phyloP scores from a whole-genome alignment of 2,329 filamentous ascomycete species.

The Sporothrix variecibatus region DNA sequence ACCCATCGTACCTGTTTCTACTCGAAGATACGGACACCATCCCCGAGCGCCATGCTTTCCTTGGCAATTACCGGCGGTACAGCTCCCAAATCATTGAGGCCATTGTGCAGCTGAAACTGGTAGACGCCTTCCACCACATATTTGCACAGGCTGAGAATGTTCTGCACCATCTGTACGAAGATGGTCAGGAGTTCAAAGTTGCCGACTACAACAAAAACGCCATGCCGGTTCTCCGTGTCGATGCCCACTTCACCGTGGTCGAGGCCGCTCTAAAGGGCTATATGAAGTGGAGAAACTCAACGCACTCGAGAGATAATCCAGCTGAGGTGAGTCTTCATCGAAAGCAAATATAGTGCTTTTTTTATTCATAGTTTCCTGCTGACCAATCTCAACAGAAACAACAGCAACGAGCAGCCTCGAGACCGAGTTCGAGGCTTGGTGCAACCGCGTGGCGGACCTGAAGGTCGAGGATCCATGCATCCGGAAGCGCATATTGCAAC shows the following conservation, averaged over 20 bases:
- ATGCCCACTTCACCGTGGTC: constrained; percentile 86
- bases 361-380: background rate
- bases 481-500: constrained; percentile 75
- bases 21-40: constrained; percentile 93
- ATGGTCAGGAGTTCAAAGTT: constrained; percentile 62
- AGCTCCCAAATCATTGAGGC: constrained; percentile 84
- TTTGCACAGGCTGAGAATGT: constrained; percentile 75
- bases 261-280: constrained; percentile 89
- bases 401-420: constrained; percentile 61
- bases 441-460: constrained; percentile 67
- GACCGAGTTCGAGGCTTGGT: constrained; percentile 70
- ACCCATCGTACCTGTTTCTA: constrained; percentile 78
- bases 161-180: constrained; percentile 74
- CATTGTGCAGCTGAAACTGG: constrained; percentile 77
- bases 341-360: background rate
- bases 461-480: constrained; percentile 83
- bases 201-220: constrained; percentile 68
- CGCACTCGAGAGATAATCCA: constrained; percentile 16
- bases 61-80: constrained; percentile 93
- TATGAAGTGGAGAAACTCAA: constrained; percentile 68
- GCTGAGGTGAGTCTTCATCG: constrained; percentile 22
- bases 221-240: constrained; percentile 73
- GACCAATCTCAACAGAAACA: constrained; percentile 50
- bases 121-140: constrained; percentile 85
- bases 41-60: constrained; percentile 90